These are phyloP conservation scores for Thymus mandschuricus DNA, from an alignment of 257 asterid species.

Conservation along the genomic window DNA sequence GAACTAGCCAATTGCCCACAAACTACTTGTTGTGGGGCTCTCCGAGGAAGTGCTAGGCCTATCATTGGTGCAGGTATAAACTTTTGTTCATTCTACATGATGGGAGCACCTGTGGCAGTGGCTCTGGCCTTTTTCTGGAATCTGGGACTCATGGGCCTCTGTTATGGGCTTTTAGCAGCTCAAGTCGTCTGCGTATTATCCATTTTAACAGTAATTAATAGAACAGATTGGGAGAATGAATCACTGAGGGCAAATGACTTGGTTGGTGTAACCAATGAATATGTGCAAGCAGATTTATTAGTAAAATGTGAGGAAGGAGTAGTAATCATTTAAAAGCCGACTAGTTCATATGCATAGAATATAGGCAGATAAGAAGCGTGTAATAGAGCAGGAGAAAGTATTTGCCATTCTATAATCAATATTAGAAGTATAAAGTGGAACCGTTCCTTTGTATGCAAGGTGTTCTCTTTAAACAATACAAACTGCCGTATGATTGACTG, in stretches of 20 bases:
- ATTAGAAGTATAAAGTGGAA: slow-evolving; percentile 21
- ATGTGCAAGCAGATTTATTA: slow-evolving; percentile 44
- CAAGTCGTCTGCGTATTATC: slow-evolving; percentile 77
- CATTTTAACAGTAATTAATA: slow-evolving; percentile 60
- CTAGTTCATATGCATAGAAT: slow-evolving; percentile 20
- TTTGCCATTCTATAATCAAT: slow-evolving; percentile 27
- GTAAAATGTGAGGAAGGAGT: slow-evolving; percentile 55
- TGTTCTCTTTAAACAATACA: slow-evolving; percentile 29
- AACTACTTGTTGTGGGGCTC: slow-evolving; percentile 89
- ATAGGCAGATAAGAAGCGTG: slow-evolving; percentile 24
- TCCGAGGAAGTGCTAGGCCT: slow-evolving; percentile 89
- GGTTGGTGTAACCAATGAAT: slow-evolving; percentile 58
- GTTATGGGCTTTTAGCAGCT: slow-evolving; percentile 92
- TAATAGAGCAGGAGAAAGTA: slow-evolving; percentile 11
- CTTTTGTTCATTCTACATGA: slow-evolving; percentile 78
- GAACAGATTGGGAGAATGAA: slow-evolving; percentile 81
- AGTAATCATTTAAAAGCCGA: slow-evolving; percentile 34
- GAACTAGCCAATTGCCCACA: slow-evolving; percentile 97
- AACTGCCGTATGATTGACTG: slow-evolving; percentile 17
- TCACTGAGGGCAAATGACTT: slow-evolving; percentile 68
- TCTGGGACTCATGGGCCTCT: slow-evolving; percentile 78
- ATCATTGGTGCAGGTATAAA: slow-evolving; percentile 74
- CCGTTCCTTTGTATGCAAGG: slow-evolving; percentile 27
- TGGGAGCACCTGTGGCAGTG: slow-evolving; percentile 89
- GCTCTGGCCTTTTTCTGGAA: slow-evolving; percentile 68